Evolutionary conservation across 1,284 basidiomycete species (phyloP), one percentile per base, ranked within the genome.

Genomic region (Golubevia pallescens): DNA sequence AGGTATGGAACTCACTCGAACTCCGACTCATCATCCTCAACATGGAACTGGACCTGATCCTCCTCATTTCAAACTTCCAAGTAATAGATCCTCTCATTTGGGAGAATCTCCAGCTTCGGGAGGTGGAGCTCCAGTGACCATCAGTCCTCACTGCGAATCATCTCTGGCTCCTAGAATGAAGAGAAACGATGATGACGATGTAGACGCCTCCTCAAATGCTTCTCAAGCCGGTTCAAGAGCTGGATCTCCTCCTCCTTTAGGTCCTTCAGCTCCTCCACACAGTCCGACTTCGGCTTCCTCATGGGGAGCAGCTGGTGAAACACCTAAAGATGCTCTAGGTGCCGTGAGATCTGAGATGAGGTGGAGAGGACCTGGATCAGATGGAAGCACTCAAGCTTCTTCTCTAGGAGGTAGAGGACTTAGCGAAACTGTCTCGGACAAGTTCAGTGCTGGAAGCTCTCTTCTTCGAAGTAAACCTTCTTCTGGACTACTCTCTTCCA

Each of bases 181-280:
- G 19, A 53, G 28, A 28, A 58, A 68, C 28, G 68, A 69, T 20
- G 74, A 70, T 8, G 73, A 78, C 53, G 77, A 77, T 28, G 71
- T 78, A 8, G n/a, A 58, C 59, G 64, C 72, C 57, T 75, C 78
- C 52, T 75, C 78, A 38, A 68, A 81, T 58, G 71, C 71, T 8
- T 84, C 82, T 14, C 82, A 84, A 58, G 79, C 76, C 1, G 82
- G 82, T 5, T 84, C 82, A 23, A 68, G 70, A 6, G 68, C 74
- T 53, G 73, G 68, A n/a, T 82, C 80, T 42, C 79, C 79, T 3
- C 48, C 55, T 57, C 68, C 42, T 54, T 42, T 58, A 16, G 20
- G 23, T 28, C 42, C 6, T 20, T 21, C 60, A 13, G 34, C 34
- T 60, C 21, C 56, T 38, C 56, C 61, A 60, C 53, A 28, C 60